Evolutionary conservation across 1,284 basidiomycete species (phyloP).

Genomic region (Phlebopus sp.): DNA sequence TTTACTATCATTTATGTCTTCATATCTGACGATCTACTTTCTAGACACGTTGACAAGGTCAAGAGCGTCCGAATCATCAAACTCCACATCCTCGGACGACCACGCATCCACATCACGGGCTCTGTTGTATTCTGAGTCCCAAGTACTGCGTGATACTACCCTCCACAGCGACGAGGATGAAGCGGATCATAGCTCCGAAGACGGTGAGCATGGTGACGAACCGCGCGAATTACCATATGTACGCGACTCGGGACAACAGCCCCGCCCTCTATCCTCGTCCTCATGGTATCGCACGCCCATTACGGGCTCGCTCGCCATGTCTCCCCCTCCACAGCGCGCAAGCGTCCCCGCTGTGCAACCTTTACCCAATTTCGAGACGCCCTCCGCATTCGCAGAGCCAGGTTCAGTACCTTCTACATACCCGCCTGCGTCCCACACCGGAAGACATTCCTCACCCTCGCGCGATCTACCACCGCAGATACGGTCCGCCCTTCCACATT

Average conservation of each 20-base stretch:
- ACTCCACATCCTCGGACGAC: slow-evolving; percentile 52
- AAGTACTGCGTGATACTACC: slow-evolving; percentile 18
- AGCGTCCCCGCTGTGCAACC: slow-evolving; percentile 55
- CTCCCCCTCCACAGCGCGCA: slow-evolving; percentile 42
- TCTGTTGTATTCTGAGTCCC: slow-evolving; percentile 5
- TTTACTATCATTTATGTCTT: slow-evolving; percentile 7
- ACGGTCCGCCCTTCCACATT: slow-evolving; percentile 41
- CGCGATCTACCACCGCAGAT: slow-evolving; percentile 35
- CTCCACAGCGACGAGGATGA: background rate
- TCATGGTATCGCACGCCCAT: slow-evolving; percentile 77
- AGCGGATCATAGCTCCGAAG: slow-evolving; percentile 29
- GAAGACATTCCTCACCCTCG: slow-evolving; percentile 38
- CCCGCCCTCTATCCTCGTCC: slow-evolving; percentile 71
- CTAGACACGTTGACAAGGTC: slow-evolving; percentile 35
- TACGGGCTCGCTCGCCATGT: slow-evolving; percentile 54
- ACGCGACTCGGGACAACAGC: slow-evolving; percentile 38
- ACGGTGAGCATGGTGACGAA: slow-evolving; percentile 48
- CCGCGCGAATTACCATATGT: slow-evolving; percentile 43
- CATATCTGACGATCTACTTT: slow-evolving; percentile 1
- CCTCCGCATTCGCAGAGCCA: slow-evolving; percentile 65
- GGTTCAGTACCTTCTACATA: slow-evolving; percentile 38
- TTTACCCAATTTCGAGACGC: slow-evolving; percentile 65
- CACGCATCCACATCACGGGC: slow-evolving; percentile 28
- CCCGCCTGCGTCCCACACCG: slow-evolving; percentile 37
- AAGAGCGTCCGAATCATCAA: slow-evolving; percentile 56